A percentile compares a stretch with the other conserved stretches of the same genome.
phyloP scores from a whole-genome alignment of 2,329 filamentous ascomycete species.

The Cladophialophora bantiana region DNA sequence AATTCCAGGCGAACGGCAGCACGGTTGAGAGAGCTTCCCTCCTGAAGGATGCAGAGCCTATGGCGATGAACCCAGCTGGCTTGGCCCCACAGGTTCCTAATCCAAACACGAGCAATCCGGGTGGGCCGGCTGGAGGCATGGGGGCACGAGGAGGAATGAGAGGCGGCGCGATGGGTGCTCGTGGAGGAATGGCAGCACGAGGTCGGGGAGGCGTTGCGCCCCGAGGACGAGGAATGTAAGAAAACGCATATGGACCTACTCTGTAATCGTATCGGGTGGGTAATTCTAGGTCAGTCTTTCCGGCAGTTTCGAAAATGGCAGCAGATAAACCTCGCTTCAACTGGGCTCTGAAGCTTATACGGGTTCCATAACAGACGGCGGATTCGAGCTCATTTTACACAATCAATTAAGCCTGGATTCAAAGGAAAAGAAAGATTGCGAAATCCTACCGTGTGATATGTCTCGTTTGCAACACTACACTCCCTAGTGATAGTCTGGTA shows the following conservation, averaged over 20 bases:
- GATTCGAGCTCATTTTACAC: background rate
- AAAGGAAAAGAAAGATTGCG: too few relatives aligned
- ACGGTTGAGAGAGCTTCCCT: constrained; percentile 23
- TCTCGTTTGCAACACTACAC: too few relatives aligned
- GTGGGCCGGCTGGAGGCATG: constrained; percentile 11
- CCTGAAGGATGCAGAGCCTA: constrained; percentile 23
- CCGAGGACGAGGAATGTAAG: constrained; percentile 20
- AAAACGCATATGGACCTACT: background rate
- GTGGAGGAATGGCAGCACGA: constrained; percentile 15
- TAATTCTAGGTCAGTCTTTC: background rate
- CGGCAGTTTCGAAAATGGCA: background rate
- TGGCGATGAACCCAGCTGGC: constrained; percentile 18
- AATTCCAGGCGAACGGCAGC: constrained; percentile 21
- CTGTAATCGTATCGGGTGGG: background rate
- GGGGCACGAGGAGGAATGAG: constrained; percentile 10
- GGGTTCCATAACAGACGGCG: background rate
- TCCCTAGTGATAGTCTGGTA: too few relatives aligned
- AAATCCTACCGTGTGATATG: too few relatives aligned
- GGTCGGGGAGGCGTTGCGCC: background rate
- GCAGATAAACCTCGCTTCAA: background rate
- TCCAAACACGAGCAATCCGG: background rate
- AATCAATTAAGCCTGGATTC: background rate
- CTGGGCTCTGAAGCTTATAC: background rate
- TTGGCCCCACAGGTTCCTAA: constrained; percentile 8
- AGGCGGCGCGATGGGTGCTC: constrained; percentile 14